Evolutionary conservation across 768 basidiomycete species (phyloP), one percentile per base, ranked within the genome.

Genomic region (Termitomyces sp.): DNA sequence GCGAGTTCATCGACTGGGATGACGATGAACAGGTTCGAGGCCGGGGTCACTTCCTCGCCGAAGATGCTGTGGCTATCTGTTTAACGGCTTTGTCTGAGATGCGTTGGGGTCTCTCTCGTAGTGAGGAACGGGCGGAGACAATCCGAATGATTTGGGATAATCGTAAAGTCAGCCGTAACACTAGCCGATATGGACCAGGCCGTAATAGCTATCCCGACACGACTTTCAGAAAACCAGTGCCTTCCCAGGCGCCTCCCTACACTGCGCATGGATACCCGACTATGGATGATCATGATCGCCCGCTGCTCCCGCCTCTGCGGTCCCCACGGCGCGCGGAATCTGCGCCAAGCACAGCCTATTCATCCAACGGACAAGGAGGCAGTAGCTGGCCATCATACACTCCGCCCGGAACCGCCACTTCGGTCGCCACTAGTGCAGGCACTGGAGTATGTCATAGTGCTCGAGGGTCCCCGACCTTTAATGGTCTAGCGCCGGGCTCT

Each of bases 81-180:
- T 72, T 94, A 4, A 74, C 79, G 5, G 92, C 91, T 9, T 77
- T 96, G n/a, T 68, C 79, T 3, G 83, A 89, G 64, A 88, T 94
- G 80, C 80, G 83, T 11, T 97, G 93, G 93, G 80, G 77, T 5
- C 87, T 80, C 66, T 86, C 86, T 6, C 85, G 84, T 65, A 84
- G 81, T 55, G 84, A 87, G 57, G 90, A 92, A 63, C 76, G 83
- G 37, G 81, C 84, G 63, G 81, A 83, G 55, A 82, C 80, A 0
- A 72, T 91, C 45, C 77, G 75, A 60, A 66, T 76, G 67, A 69
- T 80, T 11, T 80, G 79, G 78, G 74, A 80, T 45, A 72, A 70
- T 55, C 73, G 72, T 42, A 76, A 76, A 59, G 65, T 61, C 56
- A 67, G 64, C 56, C 64, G 54, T 56, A 64, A 56, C 26, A 47